Conservation (phyloP, 1,139 yeast species). For the Suhomyces bolitotheri region DNA sequence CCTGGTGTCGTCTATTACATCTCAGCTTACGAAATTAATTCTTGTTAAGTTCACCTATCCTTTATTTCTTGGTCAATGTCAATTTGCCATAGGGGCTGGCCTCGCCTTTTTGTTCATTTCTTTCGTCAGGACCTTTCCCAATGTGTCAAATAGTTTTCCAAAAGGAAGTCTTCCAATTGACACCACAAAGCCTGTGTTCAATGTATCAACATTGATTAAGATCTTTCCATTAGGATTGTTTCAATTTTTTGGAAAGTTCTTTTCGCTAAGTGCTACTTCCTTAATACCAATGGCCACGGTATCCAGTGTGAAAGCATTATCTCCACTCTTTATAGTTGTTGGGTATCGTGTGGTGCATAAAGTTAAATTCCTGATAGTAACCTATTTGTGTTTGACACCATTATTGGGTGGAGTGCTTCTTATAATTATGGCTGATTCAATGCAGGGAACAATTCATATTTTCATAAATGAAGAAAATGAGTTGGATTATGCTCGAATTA, state of each 20-base stretch:
- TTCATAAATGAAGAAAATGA: conserved; percentile 15
- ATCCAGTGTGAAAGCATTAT: conserved; percentile 42
- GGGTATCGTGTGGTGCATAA: conserved; percentile 37
- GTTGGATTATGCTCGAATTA: conserved; percentile 24
- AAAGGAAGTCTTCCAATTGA: conserved; percentile 33
- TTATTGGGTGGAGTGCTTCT: conserved; percentile 40
- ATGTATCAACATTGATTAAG: conserved; percentile 24
- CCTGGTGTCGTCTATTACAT: conserved; percentile 45
- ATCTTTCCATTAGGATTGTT: conserved; percentile 42
- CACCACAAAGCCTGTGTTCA: conserved; percentile 23
- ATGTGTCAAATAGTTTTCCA: conserved; percentile 26
- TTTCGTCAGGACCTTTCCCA: conserved; percentile 24
- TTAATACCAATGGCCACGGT: conserved; percentile 42
- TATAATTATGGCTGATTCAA: conserved; percentile 34
- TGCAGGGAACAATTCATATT: conserved; percentile 13
- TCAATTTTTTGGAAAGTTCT: conserved; percentile 40
- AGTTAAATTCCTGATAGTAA: conserved; percentile 34
- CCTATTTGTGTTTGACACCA: conserved; percentile 40
- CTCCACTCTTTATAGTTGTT: conserved; percentile 39
- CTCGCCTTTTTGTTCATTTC: conserved; percentile 28
- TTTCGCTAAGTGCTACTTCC: conserved; percentile 41
- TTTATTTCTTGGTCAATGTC: conserved; percentile 52
- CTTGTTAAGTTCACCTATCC: conserved; percentile 47
- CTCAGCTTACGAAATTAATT: conserved; percentile 48
- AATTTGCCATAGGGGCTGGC: conserved; percentile 42